Base-by-base conservation (phyloP, 2,329 filamentous ascomycete species). In the Tolypocladium cylindrosporum region DNA sequence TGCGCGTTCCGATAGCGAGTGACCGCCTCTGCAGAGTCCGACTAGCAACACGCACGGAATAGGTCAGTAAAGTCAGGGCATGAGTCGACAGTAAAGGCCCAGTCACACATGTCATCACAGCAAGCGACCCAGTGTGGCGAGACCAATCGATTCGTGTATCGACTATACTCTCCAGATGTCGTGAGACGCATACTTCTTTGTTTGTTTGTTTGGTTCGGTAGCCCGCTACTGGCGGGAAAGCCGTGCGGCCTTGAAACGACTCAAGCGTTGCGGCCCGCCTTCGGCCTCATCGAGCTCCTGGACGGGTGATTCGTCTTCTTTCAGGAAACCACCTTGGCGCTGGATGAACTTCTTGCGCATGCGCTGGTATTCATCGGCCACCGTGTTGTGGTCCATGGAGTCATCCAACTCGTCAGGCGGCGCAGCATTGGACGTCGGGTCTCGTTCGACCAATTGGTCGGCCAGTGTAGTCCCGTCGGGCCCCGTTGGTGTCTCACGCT, bases 281-380 rank as follows among this genome's bases (percentile, higher is more conserved):
- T 87, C 82, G 34, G 82, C 79, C 65, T 91, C 84, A 57, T 86
- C 85, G 51, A 91, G 76, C 1, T 88, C 83, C 56, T 88, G 80
- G 53, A 85, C 82, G 21, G 82, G 81, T 56, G 83, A 79, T 60
- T 90, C 85, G 59, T 89, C 84, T 64, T 91, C 83, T 58, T 84
- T 81, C 65, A 88, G 75, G 70, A 96, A 96, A 3, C 91, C 91
- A 55, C 91, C 91, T 65, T 94, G 85, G 64, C 86, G 82, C 64
- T 91, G 85, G 57, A 97, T 91, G 72, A 95, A 86, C 66, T 83
- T 84, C 69, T 92, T 96, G 24, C 93, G 87, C 71, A 90, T 79
- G 51, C 84, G 85, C 70, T 96, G 88, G 71, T 96, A 96, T 68
- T 95, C 89, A 42, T 84, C 83, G 9, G 89, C 87, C 16, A 96